Evolutionary conservation across 179 eudicot genomes (phyloP).

Genomic region (Heliamphora pulchella): DNA sequence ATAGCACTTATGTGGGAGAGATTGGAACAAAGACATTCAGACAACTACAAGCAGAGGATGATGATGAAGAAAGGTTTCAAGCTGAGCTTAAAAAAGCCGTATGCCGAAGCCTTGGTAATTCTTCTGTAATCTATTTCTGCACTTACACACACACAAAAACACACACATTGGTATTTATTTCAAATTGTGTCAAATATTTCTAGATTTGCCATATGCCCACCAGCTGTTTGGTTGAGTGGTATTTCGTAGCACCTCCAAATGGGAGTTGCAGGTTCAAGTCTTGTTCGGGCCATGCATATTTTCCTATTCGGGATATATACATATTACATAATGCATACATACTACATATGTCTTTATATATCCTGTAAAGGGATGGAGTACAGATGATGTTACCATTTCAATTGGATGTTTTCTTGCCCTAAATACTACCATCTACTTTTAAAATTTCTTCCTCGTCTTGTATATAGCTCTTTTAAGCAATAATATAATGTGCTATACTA

Average conservation of each 20-base stretch:
- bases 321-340: too few relatives aligned
- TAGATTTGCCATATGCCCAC: background rate
- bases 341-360: too few relatives aligned
- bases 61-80: conserved; percentile 93
- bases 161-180: too few relatives aligned
- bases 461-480: too few relatives aligned
- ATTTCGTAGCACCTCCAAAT: background rate
- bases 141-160: too few relatives aligned
- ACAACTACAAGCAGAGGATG: conserved; percentile 70
- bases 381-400: too few relatives aligned
- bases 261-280: background rate
- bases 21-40: conserved; percentile 55
- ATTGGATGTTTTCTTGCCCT: too few relatives aligned
- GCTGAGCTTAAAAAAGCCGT: conserved; percentile 84
- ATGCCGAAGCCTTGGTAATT: conserved; percentile 82
- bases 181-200: background rate
- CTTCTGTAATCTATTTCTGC: conserved; percentile 10
- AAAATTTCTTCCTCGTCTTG: too few relatives aligned
- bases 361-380: too few relatives aligned
- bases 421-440: too few relatives aligned
- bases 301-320: too few relatives aligned
- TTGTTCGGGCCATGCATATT: background rate
- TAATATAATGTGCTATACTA: too few relatives aligned
- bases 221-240: background rate
- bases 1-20: conserved; percentile 27